Evolutionary conservation across 2,329 filamentous ascomycete genomes (phyloP), one percentile per base, ranked within the genome.

Genomic region (Aspergillus sp.): DNA sequence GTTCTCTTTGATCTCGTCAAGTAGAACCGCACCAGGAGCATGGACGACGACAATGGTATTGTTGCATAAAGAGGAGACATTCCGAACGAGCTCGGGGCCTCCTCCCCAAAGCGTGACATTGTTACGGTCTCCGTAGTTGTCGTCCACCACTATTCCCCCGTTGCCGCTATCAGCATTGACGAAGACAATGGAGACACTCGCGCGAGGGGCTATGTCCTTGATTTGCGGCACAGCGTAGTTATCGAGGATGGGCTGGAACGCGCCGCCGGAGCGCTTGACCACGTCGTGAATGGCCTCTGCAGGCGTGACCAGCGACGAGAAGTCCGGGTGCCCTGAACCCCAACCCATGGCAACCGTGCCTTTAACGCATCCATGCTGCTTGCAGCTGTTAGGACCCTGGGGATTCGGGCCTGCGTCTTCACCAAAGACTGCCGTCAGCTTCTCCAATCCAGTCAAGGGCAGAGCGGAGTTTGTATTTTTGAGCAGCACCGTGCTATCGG

Each of bases 1-100:
- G 57, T 77, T 78, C 34, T 82, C 63, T 49, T 35, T 31, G 12
- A 25, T 32, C 14, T 33, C 33, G 8, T 37, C 34, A 15, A 42
- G 12, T 81, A 78, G 70, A 75, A 89, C 12, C 8, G 34, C 25
- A 0, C 86, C 86, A 5, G 78, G 72, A 1, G 81, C 83, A 63
- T 93, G 86, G 32, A 93, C 77, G 31, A 93, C 75, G n/a, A 93
- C 82, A 39, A 93, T 81, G 7, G 84, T 91, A 68, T 93, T 91
- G 60, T 75, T 74, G 66, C 78, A 85, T 32, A 74, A 50, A 5
- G 75, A 68, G 0, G 82, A 78, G 8, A 93, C 82, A 28, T 79
- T 84, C 58, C 78, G 66, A 0, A 84, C 89, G n/a, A 94, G 68
- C 58, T 93, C 91, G 50, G 83, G 82, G 31, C 85, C 86, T 32